Conservation (phyloP, 2,329 filamentous ascomycete species). For the Fusarium falciforme region DNA sequence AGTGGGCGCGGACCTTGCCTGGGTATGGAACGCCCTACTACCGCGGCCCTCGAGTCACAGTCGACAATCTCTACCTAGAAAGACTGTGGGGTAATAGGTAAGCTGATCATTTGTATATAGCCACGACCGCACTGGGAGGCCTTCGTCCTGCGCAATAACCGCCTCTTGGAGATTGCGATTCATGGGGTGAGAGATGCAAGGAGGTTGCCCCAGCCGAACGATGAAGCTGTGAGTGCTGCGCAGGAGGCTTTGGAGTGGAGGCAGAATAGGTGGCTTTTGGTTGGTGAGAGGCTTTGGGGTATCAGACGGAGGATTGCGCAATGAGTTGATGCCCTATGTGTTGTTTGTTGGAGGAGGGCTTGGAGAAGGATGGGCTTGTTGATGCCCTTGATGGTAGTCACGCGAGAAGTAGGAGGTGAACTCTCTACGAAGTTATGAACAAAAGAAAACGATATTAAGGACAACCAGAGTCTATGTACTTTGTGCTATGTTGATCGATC, state of each 20-base stretch:
- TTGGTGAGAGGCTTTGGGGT: background rate
- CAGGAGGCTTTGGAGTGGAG: background rate
- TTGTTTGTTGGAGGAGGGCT: background rate
- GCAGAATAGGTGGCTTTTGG: background rate
- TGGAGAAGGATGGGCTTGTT: background rate
- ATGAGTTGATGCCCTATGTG: background rate
- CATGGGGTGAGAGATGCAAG: background rate
- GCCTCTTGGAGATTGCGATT: background rate
- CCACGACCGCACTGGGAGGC: background rate
- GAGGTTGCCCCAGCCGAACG: background rate
- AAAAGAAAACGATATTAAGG: background rate
- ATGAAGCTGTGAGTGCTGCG: background rate
- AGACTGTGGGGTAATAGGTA: background rate
- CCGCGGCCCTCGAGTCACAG: background rate
- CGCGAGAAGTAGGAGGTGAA: background rate
- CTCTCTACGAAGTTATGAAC: background rate
- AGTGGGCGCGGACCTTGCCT: background rate
- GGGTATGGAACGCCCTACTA: background rate
- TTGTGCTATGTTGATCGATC: background rate
- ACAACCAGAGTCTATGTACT: background rate
- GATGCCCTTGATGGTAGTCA: background rate
- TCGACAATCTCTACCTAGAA: background rate
- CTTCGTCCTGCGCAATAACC: background rate
- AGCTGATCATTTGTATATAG: background rate
- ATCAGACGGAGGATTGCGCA: background rate